Conservation (phyloP, 2,329 filamentous ascomycete genomes). For the Berkeleyomyces rouxiae region DNA sequence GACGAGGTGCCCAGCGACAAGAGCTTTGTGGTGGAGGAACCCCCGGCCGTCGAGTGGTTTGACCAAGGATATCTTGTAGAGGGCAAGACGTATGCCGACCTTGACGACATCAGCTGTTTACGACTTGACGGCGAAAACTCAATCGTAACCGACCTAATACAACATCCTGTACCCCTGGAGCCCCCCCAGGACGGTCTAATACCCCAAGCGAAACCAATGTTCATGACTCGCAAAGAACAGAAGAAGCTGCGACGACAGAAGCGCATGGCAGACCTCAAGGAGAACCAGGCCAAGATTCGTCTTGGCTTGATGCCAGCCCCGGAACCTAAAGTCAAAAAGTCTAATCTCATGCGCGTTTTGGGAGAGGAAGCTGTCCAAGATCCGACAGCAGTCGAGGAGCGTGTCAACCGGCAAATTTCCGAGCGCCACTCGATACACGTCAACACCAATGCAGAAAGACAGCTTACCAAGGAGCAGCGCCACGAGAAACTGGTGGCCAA, state of each 20-base stretch:
- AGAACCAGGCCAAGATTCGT: slow-evolving; percentile 89
- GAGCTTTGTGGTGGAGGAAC: slow-evolving; percentile 67
- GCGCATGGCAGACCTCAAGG: slow-evolving; percentile 83
- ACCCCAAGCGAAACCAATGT: slow-evolving; percentile 73
- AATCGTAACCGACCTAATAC: slow-evolving; percentile 79
- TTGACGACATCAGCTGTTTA: slow-evolving; percentile 47
- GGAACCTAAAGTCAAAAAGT: slow-evolving; percentile 91
- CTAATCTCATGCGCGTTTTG: slow-evolving; percentile 91
- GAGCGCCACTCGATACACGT: slow-evolving; percentile 70
- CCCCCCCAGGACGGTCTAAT: slow-evolving; percentile 78
- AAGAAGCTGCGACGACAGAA: slow-evolving; percentile 79
- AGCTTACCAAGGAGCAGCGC: slow-evolving; percentile 73
- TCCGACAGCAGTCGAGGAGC: slow-evolving; percentile 87
- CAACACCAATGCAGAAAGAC: slow-evolving; percentile 63
- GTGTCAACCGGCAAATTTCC: slow-evolving; percentile 82
- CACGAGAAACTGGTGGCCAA: slow-evolving; percentile 69
- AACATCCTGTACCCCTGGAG: slow-evolving; percentile 81
- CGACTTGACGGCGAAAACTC: slow-evolving; percentile 66
- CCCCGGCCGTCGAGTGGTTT: slow-evolving; percentile 93
- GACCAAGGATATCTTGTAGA: slow-evolving; percentile 69
- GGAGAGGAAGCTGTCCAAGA: slow-evolving; percentile 80
- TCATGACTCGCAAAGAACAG: slow-evolving; percentile 77
- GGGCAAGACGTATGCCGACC: slow-evolving; percentile 55
- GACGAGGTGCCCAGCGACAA: slow-evolving; percentile 82
- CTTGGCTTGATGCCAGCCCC: slow-evolving; percentile 79